These are phyloP conservation scores for Lactifluus hygrophoroides DNA, from an alignment of 768 basidiomycete species.

Conservation along the genomic window DNA sequence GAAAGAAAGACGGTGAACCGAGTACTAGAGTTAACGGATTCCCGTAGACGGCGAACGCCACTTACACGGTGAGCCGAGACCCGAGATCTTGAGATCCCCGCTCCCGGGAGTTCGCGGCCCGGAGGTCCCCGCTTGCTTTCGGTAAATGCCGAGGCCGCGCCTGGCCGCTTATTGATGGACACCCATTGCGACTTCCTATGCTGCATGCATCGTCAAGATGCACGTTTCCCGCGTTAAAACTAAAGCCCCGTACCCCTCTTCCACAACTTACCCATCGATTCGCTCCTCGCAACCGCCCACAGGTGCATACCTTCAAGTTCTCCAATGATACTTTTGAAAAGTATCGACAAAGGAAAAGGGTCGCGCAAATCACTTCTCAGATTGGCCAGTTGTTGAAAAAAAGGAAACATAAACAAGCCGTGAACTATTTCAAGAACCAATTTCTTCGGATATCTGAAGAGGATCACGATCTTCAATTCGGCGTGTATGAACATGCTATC, in stretches of 20 bases:
- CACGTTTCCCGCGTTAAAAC: background rate
- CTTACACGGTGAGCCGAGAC: conserved; percentile 5
- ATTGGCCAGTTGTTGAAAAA: background rate
- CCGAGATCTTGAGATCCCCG: conserved; percentile 8
- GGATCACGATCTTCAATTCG: conserved; percentile 5
- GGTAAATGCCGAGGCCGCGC: background rate
- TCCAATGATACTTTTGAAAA: background rate
- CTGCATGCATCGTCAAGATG: background rate
- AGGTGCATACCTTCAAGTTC: no score
- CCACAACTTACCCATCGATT: background rate
- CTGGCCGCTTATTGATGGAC: no score
- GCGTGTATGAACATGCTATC: conserved; percentile 32
- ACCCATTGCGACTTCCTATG: no score
- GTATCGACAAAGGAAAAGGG: background rate
- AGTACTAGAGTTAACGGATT: background rate
- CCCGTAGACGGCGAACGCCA: background rate
- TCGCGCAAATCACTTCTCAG: background rate
- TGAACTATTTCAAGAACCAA: background rate
- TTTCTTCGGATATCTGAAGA: background rate
- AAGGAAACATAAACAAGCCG: background rate
- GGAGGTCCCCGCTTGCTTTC: no score
- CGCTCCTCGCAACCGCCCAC: background rate
- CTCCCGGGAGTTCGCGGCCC: background rate
- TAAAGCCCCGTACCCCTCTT: background rate
- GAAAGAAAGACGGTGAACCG: background rate